Base-by-base conservation (phyloP, 192 early-diverging fungal genomes). In the Coemansia javaensis region DNA sequence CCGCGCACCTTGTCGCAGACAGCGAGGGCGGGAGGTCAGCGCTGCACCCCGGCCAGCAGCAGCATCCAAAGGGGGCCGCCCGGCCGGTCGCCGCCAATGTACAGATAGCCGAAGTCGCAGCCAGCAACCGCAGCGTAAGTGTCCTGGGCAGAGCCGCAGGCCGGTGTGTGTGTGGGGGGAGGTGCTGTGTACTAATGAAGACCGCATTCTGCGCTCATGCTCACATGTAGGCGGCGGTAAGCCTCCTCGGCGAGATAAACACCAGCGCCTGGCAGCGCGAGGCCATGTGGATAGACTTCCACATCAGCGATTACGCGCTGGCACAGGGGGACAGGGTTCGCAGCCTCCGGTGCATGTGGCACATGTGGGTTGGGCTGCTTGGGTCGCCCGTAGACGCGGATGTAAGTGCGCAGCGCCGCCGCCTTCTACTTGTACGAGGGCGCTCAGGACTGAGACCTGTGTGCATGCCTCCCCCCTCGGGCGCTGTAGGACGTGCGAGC, bases 281-380 rank as follows among this genome's bases (percentile, higher is more conserved):
- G 33, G 57, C 57, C 1, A 41, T 61, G 3, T 73, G 69, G 62
- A 15, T 30, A 2, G 57, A 73, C 17, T 53, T 58, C 12, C 62
- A 73, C 28, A 65, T 73, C 10, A 63, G 69, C 33, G 53, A 61
- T 7, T 61, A 54, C 54, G 61, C 61, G 1, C 1, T 21, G 14
- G 48, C 30, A 5, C 62, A 50, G n/a, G 34, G 50, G 2, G 23
- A 73, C 37, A 22, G 14, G 10, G 32, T 38, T 17, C 31, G 21
- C 5, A 50, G 50, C 34, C 38, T 73, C 24, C 53, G 62, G 33
- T 33, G 35, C 10, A 56, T 65, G 32, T 73, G 69, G 69, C 48
- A 61, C 7, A 42, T 38, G 7, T 73, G 69, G 69, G 58, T 61
- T 7, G 38, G 47, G 7, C 40, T 73, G 17, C 58, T 73, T 16